Evolutionary conservation across 352 stramenopile species (phyloP), one percentile per base, ranked within the genome.

Genomic region (Phytophthora hibernalis): DNA sequence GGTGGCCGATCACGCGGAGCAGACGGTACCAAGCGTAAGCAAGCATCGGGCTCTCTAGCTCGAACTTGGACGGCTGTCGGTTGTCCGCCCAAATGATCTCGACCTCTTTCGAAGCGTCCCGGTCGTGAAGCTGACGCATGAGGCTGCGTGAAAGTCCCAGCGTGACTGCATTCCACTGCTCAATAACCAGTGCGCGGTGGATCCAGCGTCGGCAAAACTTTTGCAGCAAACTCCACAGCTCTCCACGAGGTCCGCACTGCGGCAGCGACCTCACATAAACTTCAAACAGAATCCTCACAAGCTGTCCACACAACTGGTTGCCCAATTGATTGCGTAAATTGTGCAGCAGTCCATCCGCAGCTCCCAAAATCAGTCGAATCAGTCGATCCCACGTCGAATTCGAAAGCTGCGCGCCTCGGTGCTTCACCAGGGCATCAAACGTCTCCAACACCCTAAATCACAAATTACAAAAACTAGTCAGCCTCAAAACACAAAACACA

Each of bases 131-230:
- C 54, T 91, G 88, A 16, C 76, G 77, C 79, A 96, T 91, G 31
- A 96, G 64, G 47, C 66, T 89, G 43, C 78, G 78, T 15, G 88
- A 94, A 47, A 96, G 74, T 48, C 86, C 88, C 16, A 93, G 56
- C 24, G 85, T 91, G 13, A 85, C 76, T 7, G 76, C 73, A 49
- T 96, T 95, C 88, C 88, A 96, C 62, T 96, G 88, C 67, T 96
- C 88, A 13, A 96, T 90, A 18, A 96, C 88, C n/a, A 92, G 48
- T 8, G 80, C 74, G n/a, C 88, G 85, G 49, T 96, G 88, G 49
- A 93, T 93, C 88, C 88, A 95, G 8, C 88, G 83, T 0, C 88
- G 82, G 45, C 87, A 96, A 55, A 96, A 96, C 51, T 94, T 96
- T 50, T 94, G 86, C 54, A 96, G 51, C 35, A 96, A 52, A 42